phyloP scores from a whole-genome alignment of 169 alveolate species.

The Cryptosporidium sp. region DNA sequence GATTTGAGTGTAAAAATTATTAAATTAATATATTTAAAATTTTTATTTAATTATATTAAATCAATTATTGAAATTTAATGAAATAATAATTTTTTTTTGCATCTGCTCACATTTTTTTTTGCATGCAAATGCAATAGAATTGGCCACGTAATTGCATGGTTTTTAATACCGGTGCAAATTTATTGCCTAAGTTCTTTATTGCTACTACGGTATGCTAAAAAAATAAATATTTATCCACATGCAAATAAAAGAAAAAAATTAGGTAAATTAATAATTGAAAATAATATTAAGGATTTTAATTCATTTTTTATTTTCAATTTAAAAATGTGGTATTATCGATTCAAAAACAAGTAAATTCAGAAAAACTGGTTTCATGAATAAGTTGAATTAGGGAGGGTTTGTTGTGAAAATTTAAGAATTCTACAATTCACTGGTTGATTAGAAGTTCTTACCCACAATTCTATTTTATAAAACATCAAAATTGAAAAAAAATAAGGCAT shows the following conservation, averaged over 20 bases:
- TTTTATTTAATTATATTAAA: not conserved
- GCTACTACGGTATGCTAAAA: not conserved
- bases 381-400: not conserved
- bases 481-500: not conserved
- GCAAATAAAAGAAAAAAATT: not conserved
- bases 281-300: not conserved
- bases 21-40: not conserved
- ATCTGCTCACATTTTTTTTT: not conserved
- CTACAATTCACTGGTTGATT: not conserved
- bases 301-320: not conserved
- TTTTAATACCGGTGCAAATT: constrained; percentile 8
- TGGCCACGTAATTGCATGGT: constrained; percentile 22
- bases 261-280: not conserved
- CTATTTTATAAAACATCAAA: not conserved
- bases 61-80: not conserved
- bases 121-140: constrained; percentile 24
- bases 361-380: not conserved
- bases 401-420: no score
- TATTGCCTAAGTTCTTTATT: not conserved
- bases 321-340: not conserved
- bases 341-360: not conserved
- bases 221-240: constrained; percentile 5
- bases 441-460: not conserved
- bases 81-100: not conserved
- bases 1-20: not conserved